phyloP scores from a whole-genome alignment of 176 grass and related monocot genomes.

The Hordeum vulgare region MorexV3_pseudomolecules_assembly NC_058518.1:485559789-485560288 shows the following conservation, averaged over 20 bases:
- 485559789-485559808: conserved; percentile 6
- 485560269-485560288: not conserved
- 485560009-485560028: not conserved
- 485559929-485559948: not conserved
- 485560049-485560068: conserved; percentile 3
- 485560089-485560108: not conserved
- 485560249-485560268: not conserved
- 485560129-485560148: conserved; percentile 20
- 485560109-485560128: not conserved
- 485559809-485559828: conserved; percentile 1
- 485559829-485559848: not conserved
- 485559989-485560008: not conserved
- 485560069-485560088: conserved; percentile 3
- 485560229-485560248: not conserved
- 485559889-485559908: not conserved
- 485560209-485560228: not conserved
- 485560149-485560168: conserved; percentile 22
- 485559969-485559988: not conserved
- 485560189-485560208: conserved; percentile 20
- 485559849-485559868: conserved; percentile 13
- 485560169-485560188: not conserved
- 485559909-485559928: not conserved
- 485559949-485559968: not conserved
- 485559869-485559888: conserved; percentile 12
- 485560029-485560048: not conserved